These are phyloP conservation scores for Falciphora oryzae DNA, from an alignment of 2,329 filamentous ascomycete genomes.

Conservation along the genomic window DNA sequence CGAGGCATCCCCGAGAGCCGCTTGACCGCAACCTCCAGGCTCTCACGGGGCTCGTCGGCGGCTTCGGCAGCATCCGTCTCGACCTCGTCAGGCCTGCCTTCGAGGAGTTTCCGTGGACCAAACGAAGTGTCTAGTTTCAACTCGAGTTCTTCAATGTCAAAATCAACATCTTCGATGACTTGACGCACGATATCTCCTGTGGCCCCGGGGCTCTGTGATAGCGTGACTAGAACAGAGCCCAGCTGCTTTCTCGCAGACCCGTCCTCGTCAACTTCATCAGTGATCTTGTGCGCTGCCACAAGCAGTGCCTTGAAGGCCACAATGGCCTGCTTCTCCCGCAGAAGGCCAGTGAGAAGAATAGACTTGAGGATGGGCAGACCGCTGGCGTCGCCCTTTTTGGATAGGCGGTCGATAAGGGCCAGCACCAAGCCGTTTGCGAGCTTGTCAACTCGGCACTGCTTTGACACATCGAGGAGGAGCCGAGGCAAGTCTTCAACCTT, in stretches of 20 bases:
- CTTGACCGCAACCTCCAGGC: conserved; percentile 31
- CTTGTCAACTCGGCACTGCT: conserved; percentile 63
- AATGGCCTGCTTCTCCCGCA: conserved; percentile 58
- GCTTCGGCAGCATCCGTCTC: conserved; percentile 28
- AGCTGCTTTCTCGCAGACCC: conserved; percentile 56
- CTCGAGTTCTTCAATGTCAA: conserved; percentile 71
- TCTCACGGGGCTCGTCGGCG: conserved; percentile 28
- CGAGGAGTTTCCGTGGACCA: conserved; percentile 46
- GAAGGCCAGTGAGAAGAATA: conserved; percentile 52
- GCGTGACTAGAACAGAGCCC: conserved; percentile 58
- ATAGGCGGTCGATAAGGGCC: conserved; percentile 55
- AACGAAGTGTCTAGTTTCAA: conserved; percentile 67
- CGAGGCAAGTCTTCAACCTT: conserved; percentile 55
- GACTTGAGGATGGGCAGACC: conserved; percentile 55
- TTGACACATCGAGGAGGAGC: conserved; percentile 55
- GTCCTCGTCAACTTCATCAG: conserved; percentile 47
- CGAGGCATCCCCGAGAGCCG: conserved; percentile 27
- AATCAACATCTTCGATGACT: conserved; percentile 60
- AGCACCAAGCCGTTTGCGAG: conserved; percentile 67
- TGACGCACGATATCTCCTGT: conserved; percentile 59
- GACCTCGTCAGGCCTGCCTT: conserved; percentile 38
- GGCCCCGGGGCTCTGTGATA: conserved; percentile 54
- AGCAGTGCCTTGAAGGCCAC: conserved; percentile 62
- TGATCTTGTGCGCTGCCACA: conserved; percentile 51
- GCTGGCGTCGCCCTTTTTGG: conserved; percentile 51